phyloP scores from a whole-genome alignment of 2,329 filamentous ascomycete genomes.

The Calycina marina region DNA sequence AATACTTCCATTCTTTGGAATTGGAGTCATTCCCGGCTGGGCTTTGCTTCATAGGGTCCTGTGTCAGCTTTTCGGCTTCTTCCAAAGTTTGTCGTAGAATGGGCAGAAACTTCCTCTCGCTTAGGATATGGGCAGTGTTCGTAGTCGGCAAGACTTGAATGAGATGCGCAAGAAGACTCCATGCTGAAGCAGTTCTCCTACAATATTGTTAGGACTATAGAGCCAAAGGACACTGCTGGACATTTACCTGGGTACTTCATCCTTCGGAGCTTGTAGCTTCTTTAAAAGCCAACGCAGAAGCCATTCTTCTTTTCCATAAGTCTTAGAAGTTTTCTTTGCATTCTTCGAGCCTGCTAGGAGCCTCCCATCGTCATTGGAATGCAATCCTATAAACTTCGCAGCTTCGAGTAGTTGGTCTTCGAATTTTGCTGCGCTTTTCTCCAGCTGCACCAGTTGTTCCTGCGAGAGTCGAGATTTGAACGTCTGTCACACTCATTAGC shows the following conservation, averaged over 20 bases:
- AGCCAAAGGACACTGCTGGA: no score
- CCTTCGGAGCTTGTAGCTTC: conserved; percentile 31
- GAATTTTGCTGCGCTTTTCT: conserved; percentile 22
- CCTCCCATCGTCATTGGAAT: conserved; percentile 14
- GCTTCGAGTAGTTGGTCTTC: conserved; percentile 23
- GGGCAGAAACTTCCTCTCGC: conserved; percentile 51
- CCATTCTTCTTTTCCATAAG: conserved; percentile 43
- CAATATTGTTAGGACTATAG: conserved; percentile 4
- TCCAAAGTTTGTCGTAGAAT: conserved; percentile 52
- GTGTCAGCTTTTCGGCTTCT: conserved; percentile 29
- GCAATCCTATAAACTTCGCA: conserved; percentile 19
- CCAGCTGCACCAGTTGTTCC: conserved; percentile 20
- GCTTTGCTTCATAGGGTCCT: conserved; percentile 13
- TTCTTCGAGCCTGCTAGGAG: conserved; percentile 1
- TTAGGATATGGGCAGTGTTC: conserved; percentile 55
- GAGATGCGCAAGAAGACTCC: conserved; percentile 46
- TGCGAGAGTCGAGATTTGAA: conserved; percentile 20
- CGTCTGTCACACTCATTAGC: conserved; percentile 11
- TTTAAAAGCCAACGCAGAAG: conserved; percentile 51
- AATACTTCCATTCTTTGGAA: conserved; percentile 16
- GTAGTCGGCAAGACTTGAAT: conserved; percentile 53
- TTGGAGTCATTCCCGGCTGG: conserved; percentile 10
- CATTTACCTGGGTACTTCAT: conserved; percentile 20
- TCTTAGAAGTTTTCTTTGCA: conserved; percentile 5
- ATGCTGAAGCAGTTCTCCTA: conserved; percentile 25